Conservation (phyloP, 768 basidiomycete species). For the Suillus subalutaceus region DNA sequence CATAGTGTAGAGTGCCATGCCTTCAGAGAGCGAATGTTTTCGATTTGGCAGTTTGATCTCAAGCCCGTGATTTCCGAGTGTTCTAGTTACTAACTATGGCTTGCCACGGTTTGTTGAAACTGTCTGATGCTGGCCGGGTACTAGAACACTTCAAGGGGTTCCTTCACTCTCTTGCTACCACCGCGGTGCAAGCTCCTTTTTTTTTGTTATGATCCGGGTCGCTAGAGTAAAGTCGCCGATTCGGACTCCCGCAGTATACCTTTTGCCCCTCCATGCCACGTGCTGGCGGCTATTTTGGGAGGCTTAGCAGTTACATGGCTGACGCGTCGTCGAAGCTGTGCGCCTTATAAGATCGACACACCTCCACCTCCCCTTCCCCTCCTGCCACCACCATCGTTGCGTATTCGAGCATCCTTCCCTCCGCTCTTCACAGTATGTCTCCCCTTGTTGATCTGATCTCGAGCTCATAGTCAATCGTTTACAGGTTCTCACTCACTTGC, state of each 20-base stretch:
- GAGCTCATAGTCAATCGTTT: constrained; percentile 1
- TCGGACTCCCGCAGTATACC: neutral
- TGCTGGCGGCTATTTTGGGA: constrained; percentile 5
- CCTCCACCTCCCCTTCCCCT: constrained; percentile 2
- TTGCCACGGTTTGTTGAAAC: too few species aligned
- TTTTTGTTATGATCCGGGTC: neutral
- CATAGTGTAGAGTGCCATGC: too few species aligned
- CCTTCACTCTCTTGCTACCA: neutral
- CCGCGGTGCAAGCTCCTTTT: neutral
- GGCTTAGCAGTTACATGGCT: constrained; percentile 20
- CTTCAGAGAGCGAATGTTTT: too few species aligned
- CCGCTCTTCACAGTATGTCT: constrained; percentile 6
- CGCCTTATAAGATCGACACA: constrained; percentile 26
- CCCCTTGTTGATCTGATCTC: neutral
- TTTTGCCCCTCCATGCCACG: neutral
- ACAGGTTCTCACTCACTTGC: constrained; percentile 10
- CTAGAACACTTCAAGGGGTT: neutral
- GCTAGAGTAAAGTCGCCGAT: neutral
- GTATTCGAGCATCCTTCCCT: neutral
- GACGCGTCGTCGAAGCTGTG: constrained; percentile 37
- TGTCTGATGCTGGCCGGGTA: too few species aligned
- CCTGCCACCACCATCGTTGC: neutral
- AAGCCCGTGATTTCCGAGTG: too few species aligned
- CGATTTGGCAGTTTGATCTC: too few species aligned
- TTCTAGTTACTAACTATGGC: too few species aligned